These are phyloP conservation scores for Saccharomyces kudriavzevii DNA, from an alignment of 805 yeast genomes.

Conservation along the genomic window DNA sequence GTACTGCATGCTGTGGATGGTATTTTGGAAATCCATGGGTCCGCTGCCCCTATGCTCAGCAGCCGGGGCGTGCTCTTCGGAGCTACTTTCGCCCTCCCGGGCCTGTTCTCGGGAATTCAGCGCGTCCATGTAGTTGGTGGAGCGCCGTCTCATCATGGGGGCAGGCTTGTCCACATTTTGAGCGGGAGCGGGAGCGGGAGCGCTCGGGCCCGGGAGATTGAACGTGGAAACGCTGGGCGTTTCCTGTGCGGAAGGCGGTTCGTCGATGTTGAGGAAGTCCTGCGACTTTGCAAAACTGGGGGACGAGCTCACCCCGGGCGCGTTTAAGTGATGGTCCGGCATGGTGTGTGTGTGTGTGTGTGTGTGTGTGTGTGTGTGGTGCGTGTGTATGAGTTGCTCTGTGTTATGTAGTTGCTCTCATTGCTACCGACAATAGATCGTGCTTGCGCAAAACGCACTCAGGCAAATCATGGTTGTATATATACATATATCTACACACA, in stretches of 20 bases:
- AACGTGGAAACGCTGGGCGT: slow-evolving; percentile 12
- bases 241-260: slow-evolving; percentile 17
- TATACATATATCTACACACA: neutral
- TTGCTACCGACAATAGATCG: neutral
- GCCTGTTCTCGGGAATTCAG: neutral
- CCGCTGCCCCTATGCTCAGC: neutral
- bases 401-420: neutral
- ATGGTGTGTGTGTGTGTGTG: neutral
- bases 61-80: neutral
- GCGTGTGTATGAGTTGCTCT: neutral
- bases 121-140: slow-evolving; percentile 19
- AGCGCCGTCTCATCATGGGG: slow-evolving; percentile 9
- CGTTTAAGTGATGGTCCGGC: neutral
- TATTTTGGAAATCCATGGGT: slow-evolving; percentile 10
- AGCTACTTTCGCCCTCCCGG: neutral
- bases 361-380: neutral
- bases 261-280: slow-evolving; percentile 16
- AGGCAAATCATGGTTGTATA: neutral
- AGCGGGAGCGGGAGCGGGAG: neutral
- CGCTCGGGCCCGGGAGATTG: slow-evolving; percentile 1
- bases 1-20: slow-evolving; percentile 11
- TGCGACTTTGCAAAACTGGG: slow-evolving; percentile 4
- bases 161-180: neutral
- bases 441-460: neutral
- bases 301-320: neutral